Evolutionary conservation across 768 basidiomycete genomes (phyloP).

Genomic region (Dentipellis fragilis): DNA sequence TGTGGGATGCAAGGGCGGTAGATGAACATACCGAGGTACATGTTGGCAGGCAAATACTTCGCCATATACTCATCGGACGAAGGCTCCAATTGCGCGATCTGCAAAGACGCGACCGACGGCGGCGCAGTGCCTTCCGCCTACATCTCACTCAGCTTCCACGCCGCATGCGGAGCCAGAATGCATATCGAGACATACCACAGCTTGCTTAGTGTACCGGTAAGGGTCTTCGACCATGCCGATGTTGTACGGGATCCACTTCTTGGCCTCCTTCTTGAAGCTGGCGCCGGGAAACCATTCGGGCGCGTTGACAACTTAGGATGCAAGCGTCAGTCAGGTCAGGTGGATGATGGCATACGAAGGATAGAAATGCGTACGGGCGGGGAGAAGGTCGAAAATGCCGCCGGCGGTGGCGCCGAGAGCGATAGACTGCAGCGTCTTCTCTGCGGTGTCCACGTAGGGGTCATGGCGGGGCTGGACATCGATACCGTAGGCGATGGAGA

Average conservation of each 20-base stretch:
- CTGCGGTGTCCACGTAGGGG: slow-evolving; percentile 31
- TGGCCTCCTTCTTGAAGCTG: background rate
- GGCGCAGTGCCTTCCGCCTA: background rate
- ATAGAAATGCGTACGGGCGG: slow-evolving; percentile 17
- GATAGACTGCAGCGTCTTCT: slow-evolving; percentile 26
- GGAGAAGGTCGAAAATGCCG: slow-evolving; percentile 32
- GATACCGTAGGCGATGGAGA: slow-evolving; percentile 39
- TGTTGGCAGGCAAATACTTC: background rate
- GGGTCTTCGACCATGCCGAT: slow-evolving; percentile 17
- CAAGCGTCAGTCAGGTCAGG: slow-evolving; percentile 15
- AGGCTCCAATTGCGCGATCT: background rate
- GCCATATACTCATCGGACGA: background rate
- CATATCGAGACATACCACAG: slow-evolving; percentile 9
- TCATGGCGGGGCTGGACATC: slow-evolving; percentile 29
- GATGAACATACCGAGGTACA: background rate
- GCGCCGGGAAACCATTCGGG: background rate
- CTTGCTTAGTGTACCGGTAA: slow-evolving; percentile 13
- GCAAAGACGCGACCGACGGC: background rate
- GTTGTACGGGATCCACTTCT: slow-evolving; percentile 17
- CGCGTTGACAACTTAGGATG: background rate
- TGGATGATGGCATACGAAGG: background rate
- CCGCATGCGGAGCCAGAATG: background rate
- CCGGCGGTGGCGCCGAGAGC: slow-evolving; percentile 29
- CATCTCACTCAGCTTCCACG: background rate
- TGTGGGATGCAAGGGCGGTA: background rate